A percentile compares a stretch with the other conserved stretches of the same genome.
Conservation (phyloP, 2,329 filamentous ascomycete genomes). For the Xylariaceae sp. region DNA sequence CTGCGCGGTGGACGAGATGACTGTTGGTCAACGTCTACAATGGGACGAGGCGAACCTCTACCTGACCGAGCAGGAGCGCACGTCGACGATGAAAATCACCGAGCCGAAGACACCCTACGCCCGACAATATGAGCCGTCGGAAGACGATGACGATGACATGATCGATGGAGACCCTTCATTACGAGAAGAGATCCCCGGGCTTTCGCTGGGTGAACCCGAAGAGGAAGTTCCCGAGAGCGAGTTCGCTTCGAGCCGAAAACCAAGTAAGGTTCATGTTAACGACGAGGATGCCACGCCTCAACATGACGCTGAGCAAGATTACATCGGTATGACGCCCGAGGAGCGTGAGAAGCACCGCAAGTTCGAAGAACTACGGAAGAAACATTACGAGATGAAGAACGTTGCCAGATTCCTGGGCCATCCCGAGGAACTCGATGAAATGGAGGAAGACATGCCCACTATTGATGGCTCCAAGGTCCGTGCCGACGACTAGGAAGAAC, state of each 20-base stretch:
- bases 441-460: conserved; percentile 55
- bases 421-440: conserved; percentile 69
- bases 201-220: conserved; percentile 93
- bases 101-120: conserved; percentile 98
- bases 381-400: conserved; percentile 98
- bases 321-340: conserved; percentile 66
- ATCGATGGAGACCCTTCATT: conserved; percentile 55
- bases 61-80: conserved; percentile 94
- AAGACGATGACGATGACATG: conserved; percentile 81
- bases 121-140: conserved; percentile 85
- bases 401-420: conserved; percentile 87
- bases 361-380: conserved; percentile 92
- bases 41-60: conserved; percentile 99
- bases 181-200: conserved; percentile 83
- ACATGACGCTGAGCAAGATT: conserved; percentile 65
- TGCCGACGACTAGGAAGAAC: conserved; percentile 33
- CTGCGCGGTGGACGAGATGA: conserved; percentile 54
- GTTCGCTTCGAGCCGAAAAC: conserved; percentile 46
- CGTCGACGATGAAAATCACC: conserved; percentile 97
- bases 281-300: conserved; percentile 59
- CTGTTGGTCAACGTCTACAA: conserved; percentile 79
- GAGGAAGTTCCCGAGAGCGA: conserved; percentile 65
- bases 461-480: conserved; percentile 38
- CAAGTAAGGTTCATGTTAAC: conserved; percentile 80
- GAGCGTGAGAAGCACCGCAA: conserved; percentile 89